Evolutionary conservation across 495 filamentous ascomycete genomes (phyloP), one percentile per base, ranked within the genome.

Genomic region (Tuber indicum): DNA sequence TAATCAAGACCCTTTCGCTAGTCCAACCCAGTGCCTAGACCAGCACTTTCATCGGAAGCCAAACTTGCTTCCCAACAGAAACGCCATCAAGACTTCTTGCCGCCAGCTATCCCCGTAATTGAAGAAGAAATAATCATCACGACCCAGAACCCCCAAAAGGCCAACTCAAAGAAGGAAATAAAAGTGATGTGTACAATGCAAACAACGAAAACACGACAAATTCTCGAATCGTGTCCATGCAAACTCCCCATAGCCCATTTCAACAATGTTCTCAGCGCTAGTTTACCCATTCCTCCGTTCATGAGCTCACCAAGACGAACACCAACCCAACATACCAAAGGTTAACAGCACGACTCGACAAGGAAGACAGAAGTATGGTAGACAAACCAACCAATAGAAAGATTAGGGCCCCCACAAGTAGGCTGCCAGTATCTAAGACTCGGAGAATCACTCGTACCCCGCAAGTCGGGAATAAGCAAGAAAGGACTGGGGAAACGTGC

Each of bases 401-500:
- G 14, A 36, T 19, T 14, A 66, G 32, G 58, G 32, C 58, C 58
- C 52, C 58, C 58, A 66, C 58, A 66, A 66, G 58, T 66, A 36
- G 26, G 58, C 5, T 66, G 32, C 32, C 32, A 32, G 32, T 32
- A 66, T 36, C 58, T 36, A 17, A 36, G 58, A 66, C 58, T 66
- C 58, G 58, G 58, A 66, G 26, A 66, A 66, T 66, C 58, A 66
- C 58, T 66, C 58, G 58, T 66, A 62, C 58, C 58, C 58, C 58
- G 58, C 58, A 66, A 66, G 58, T 26, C 58, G 58, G 58, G 58
- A 66, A 66, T 66, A 66, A 36, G 58, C 58, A 66, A 66, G 58
- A 32, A 66, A 62, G 36, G 26, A 66, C 58, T 66, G 58, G 58
- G 58, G 58, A 66, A 66, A 66, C 58, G 58, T 66, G 58, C 58